phyloP scores from a whole-genome alignment of 371 early-diverging fungal species.

The Circinella umbellata region DNA sequence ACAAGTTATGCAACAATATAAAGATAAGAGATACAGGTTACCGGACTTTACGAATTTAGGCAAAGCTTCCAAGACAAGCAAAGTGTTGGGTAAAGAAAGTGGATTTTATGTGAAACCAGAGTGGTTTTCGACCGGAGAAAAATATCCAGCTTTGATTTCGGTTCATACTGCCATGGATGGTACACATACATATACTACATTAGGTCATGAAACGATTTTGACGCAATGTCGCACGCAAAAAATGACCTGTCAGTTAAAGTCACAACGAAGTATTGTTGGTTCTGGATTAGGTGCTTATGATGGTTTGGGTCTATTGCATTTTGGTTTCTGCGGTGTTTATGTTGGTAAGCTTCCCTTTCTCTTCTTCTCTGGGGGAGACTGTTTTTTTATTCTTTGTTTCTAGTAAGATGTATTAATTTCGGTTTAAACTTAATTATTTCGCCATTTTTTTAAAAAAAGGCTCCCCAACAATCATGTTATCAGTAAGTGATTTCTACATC shows the following conservation, averaged over 20 bases:
- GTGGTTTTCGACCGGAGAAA: constrained; percentile 34
- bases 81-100: constrained; percentile 61
- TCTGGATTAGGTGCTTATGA: constrained; percentile 70
- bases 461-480: constrained; percentile 37
- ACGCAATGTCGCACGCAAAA: constrained; percentile 82
- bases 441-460: constrained; percentile 11
- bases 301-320: constrained; percentile 79
- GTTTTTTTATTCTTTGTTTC: neutral
- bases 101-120: constrained; percentile 54
- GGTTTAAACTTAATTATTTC: neutral
- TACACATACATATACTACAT: constrained; percentile 58
- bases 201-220: constrained; percentile 72
- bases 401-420: no score
- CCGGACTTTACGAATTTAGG: constrained; percentile 60
- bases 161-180: constrained; percentile 61
- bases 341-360: constrained; percentile 46
- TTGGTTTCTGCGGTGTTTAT: constrained; percentile 76
- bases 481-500: constrained; percentile 34
- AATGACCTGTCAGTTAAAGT: constrained; percentile 76
- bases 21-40: constrained; percentile 38
- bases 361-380: neutral
- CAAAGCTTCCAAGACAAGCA: constrained; percentile 61
- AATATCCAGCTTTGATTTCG: constrained; percentile 55
- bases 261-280: constrained; percentile 65
- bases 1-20: constrained; percentile 24